phyloP scores from a whole-genome alignment of 495 filamentous ascomycete species.

The Hypoxylon fuscum region DNA sequence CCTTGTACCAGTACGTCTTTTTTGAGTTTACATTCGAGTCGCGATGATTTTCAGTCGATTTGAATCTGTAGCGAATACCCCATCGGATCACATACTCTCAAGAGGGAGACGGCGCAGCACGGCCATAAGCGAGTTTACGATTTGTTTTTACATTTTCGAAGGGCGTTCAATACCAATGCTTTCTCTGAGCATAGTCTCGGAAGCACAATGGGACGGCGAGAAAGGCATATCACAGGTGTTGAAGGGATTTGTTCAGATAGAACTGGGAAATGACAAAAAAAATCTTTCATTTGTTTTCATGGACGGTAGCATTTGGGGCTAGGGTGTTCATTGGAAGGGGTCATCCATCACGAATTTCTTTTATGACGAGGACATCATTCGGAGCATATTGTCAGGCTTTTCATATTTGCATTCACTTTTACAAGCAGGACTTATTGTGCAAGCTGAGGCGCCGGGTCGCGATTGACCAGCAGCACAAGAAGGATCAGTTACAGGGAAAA shows the following conservation, averaged over 20 bases:
- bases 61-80: slow-evolving; percentile 40
- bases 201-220: slow-evolving; percentile 18
- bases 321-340: slow-evolving; percentile 23
- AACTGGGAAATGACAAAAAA: slow-evolving; percentile 47
- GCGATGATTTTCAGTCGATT: slow-evolving; percentile 35
- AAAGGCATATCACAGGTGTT: slow-evolving; percentile 46
- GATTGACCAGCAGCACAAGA: slow-evolving; percentile 39
- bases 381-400: slow-evolving; percentile 34
- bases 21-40: slow-evolving; percentile 27
- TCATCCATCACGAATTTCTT: slow-evolving; percentile 36
- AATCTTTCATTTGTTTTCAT: slow-evolving; percentile 31
- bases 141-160: slow-evolving; percentile 26
- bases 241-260: slow-evolving; percentile 41
- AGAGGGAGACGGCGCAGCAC: slow-evolving; percentile 36
- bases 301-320: slow-evolving; percentile 29
- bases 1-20: slow-evolving; percentile 36
- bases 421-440: slow-evolving; percentile 39
- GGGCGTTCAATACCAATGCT: slow-evolving; percentile 25
- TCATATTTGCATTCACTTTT: slow-evolving; percentile 37
- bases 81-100: slow-evolving; percentile 35
- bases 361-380: slow-evolving; percentile 34
- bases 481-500: slow-evolving; percentile 34
- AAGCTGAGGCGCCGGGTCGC: slow-evolving; percentile 41
- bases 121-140: slow-evolving; percentile 35
- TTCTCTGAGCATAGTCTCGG: slow-evolving; percentile 23